phyloP scores from a whole-genome alignment of 331 rosid genomes.

The Stylosanthes scabra region DNA sequence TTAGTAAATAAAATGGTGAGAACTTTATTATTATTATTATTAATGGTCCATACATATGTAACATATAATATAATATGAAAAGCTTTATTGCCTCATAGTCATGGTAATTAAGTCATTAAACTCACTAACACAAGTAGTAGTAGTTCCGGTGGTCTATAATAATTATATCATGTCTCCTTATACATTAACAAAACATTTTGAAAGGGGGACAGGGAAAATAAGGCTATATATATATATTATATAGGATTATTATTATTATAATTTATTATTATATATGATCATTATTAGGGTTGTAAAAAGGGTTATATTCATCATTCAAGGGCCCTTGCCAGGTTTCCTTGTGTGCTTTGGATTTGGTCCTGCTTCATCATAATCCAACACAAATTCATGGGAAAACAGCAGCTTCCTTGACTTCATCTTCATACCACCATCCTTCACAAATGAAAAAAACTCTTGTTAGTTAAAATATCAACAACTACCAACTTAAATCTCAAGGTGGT shows the following conservation, averaged over 20 bases:
- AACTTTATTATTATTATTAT: background rate
- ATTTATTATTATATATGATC: too few relatives aligned
- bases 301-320: constrained; percentile 23
- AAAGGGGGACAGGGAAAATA: background rate
- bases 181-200: constrained; percentile 52
- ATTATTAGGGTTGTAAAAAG: constrained; percentile 23
- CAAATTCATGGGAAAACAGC: constrained; percentile 44
- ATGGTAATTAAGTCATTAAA: background rate
- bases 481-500: too few relatives aligned
- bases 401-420: constrained; percentile 67
- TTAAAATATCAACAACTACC: constrained; percentile 5
- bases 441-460: constrained; percentile 21
- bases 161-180: constrained; percentile 44
- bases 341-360: constrained; percentile 70
- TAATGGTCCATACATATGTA: constrained; percentile 26
- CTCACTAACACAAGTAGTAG: constrained; percentile 30
- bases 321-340: constrained; percentile 73
- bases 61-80: constrained; percentile 30
- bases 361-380: constrained; percentile 78
- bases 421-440: constrained; percentile 54
- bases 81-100: constrained; percentile 35
- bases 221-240: too few relatives aligned
- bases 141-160: constrained; percentile 30
- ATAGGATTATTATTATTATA: constrained; percentile 25
- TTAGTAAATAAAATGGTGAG: too few relatives aligned